Conservation (phyloP, 805 yeast genomes). For the Cyberlindnera petersonii region DNA sequence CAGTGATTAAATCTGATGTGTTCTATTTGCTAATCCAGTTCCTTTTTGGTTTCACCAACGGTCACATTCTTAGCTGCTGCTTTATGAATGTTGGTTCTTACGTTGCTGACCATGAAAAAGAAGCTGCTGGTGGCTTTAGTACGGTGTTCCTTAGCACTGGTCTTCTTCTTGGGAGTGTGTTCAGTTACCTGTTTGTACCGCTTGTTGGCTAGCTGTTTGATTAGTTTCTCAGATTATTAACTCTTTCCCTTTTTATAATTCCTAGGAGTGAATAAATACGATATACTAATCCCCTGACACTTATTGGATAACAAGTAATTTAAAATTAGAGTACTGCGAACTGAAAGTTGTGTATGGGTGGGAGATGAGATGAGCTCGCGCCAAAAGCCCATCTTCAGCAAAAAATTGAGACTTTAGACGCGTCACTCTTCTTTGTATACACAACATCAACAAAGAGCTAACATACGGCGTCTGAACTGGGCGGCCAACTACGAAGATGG, state of each 20-base stretch:
- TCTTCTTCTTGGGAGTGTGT: constrained; percentile 70
- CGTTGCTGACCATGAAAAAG: constrained; percentile 63
- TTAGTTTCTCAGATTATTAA: neutral
- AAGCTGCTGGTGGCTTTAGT: constrained; percentile 94
- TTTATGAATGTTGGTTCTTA: constrained; percentile 70
- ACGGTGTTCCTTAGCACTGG: constrained; percentile 77
- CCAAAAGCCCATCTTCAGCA: too few relatives aligned
- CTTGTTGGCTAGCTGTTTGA: constrained; percentile 8
- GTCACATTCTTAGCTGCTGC: constrained; percentile 75
- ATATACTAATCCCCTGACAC: too few relatives aligned
- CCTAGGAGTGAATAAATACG: too few relatives aligned
- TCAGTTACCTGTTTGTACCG: constrained; percentile 63
- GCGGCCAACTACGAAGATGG: neutral
- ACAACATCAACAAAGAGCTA: too few relatives aligned
- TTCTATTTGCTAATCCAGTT: constrained; percentile 70
- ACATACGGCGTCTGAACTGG: too few relatives aligned
- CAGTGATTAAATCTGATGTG: constrained; percentile 49
- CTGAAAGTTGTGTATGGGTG: too few relatives aligned
- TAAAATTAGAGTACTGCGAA: too few relatives aligned
- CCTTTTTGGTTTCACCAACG: constrained; percentile 81
- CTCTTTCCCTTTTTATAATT: too few relatives aligned
- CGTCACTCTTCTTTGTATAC: too few relatives aligned
- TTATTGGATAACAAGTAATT: too few relatives aligned
- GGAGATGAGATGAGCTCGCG: too few relatives aligned
- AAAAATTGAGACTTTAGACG: too few relatives aligned